A percentile compares a stretch with the other conserved stretches of the same genome.
Conservation (phyloP, 1,284 basidiomycete genomes). For the Testicularia cyperi region DNA sequence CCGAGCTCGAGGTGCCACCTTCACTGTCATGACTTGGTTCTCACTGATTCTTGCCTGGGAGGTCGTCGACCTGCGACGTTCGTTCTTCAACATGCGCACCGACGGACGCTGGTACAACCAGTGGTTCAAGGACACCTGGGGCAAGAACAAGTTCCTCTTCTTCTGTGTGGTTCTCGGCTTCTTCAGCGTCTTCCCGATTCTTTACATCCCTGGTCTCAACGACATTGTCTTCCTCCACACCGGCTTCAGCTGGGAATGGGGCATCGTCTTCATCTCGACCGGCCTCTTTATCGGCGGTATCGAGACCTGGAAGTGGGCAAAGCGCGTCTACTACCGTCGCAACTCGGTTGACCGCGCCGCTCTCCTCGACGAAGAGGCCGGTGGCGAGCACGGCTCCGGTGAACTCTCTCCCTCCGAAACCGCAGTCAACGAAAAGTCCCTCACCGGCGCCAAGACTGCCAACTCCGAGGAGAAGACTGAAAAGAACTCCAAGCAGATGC, state of each 20-base stretch:
- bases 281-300: slow-evolving; percentile 52
- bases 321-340: slow-evolving; percentile 44
- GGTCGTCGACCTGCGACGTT: slow-evolving; percentile 55
- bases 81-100: slow-evolving; percentile 57
- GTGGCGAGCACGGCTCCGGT: neutral
- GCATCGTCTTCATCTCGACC: slow-evolving; percentile 53
- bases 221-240: slow-evolving; percentile 58
- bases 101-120: slow-evolving; percentile 44
- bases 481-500: neutral
- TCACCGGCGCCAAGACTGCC: neutral
- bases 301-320: slow-evolving; percentile 54
- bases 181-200: slow-evolving; percentile 64
- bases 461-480: neutral
- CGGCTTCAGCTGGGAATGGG: slow-evolving; percentile 58
- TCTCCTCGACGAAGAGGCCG: slow-evolving; percentile 30
- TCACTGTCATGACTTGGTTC: slow-evolving; percentile 56
- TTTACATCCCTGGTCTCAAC: slow-evolving; percentile 64
- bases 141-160: slow-evolving; percentile 55
- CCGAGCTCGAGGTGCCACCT: slow-evolving; percentile 59
- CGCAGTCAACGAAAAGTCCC: slow-evolving; percentile 2
- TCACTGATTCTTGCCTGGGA: slow-evolving; percentile 61
- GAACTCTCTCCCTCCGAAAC: no score
- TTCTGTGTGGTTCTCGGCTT: slow-evolving; percentile 61
- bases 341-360: slow-evolving; percentile 7
- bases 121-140: slow-evolving; percentile 51